A percentile compares a stretch with the other conserved stretches of the same genome.
These are phyloP conservation scores for Hypericum perforatum DNA, from an alignment of 345 rosid genomes.

Conservation along the genomic window DNA sequence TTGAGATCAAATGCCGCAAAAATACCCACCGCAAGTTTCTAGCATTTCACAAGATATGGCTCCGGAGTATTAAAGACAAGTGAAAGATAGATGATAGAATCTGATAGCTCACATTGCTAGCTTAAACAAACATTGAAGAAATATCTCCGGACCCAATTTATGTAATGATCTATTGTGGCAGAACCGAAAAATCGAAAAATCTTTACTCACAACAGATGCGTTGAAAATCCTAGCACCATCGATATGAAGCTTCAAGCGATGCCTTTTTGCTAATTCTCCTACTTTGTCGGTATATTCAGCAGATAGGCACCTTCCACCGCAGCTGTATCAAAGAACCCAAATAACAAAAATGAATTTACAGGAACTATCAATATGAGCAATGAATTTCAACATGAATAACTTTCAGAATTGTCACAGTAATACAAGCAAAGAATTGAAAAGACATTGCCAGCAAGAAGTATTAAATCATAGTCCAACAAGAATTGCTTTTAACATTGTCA, in stretches of 20 bases:
- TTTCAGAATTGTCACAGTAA: too few relatives aligned
- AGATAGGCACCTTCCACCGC: constrained; percentile 76
- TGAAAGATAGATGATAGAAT: too few relatives aligned
- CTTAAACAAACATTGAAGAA: neutral
- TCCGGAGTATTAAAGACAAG: too few relatives aligned
- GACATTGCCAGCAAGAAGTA: neutral
- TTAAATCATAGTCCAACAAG: neutral
- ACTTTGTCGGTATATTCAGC: constrained; percentile 59
- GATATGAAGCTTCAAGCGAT: constrained; percentile 84
- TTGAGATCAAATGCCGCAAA: neutral
- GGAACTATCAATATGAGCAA: too few relatives aligned
- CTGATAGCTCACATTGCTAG: too few relatives aligned
- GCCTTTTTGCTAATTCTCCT: constrained; percentile 69
- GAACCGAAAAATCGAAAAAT: neutral
- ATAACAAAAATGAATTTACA: too few relatives aligned
- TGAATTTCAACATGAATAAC: too few relatives aligned
- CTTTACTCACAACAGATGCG: constrained; percentile 68
- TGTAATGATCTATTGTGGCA: neutral
- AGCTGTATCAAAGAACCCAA: constrained; percentile 31
- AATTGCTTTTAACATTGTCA: neutral
- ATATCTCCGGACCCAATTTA: neutral
- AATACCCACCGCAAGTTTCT: neutral
- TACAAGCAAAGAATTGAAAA: neutral
- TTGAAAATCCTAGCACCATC: constrained; percentile 96
- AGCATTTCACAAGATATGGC: too few relatives aligned